Conservation (phyloP, 1,284 basidiomycete genomes). For the Hymenochaete sp. region DNA sequence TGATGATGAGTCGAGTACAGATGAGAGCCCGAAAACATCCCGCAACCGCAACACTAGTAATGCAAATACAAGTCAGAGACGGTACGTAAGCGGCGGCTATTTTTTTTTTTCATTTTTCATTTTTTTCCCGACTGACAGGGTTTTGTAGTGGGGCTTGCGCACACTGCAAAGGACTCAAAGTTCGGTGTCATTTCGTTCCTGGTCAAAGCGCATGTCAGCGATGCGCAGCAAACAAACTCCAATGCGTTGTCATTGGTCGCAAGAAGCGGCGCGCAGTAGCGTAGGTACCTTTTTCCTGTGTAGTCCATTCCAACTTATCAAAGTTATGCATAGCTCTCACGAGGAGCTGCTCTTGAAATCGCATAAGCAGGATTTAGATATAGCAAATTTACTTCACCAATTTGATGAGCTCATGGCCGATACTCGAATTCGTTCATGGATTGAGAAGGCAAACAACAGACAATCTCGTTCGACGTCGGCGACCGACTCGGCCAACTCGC, state of each 20-base stretch:
- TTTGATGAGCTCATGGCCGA: constrained; percentile 39
- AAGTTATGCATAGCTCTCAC: constrained; percentile 35
- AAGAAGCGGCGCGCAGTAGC: constrained; percentile 50
- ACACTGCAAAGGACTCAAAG: constrained; percentile 22
- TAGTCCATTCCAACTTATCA: constrained; percentile 4
- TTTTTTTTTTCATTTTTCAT: background rate
- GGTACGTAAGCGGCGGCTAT: background rate
- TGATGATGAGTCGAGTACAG: constrained; percentile 14
- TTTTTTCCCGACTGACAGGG: too few species aligned
- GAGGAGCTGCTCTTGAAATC: constrained; percentile 45
- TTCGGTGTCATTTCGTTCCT: constrained; percentile 41
- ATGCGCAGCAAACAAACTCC: constrained; percentile 37
- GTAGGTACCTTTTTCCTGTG: constrained; percentile 27
- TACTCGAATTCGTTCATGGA: constrained; percentile 35
- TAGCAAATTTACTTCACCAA: constrained; percentile 37
- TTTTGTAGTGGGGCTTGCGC: constrained; percentile 14
- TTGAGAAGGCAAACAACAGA: constrained; percentile 25
- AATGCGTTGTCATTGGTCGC: constrained; percentile 41
- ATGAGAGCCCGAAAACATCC: constrained; percentile 1
- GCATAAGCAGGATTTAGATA: constrained; percentile 39
- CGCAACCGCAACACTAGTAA: constrained; percentile 2
- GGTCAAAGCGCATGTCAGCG: constrained; percentile 39
- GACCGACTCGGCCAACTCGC: constrained; percentile 27
- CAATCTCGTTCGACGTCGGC: constrained; percentile 2
- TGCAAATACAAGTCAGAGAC: constrained; percentile 4